Evolutionary conservation across 805 yeast genomes (phyloP).

Genomic region (Metschnikowia proteae): DNA sequence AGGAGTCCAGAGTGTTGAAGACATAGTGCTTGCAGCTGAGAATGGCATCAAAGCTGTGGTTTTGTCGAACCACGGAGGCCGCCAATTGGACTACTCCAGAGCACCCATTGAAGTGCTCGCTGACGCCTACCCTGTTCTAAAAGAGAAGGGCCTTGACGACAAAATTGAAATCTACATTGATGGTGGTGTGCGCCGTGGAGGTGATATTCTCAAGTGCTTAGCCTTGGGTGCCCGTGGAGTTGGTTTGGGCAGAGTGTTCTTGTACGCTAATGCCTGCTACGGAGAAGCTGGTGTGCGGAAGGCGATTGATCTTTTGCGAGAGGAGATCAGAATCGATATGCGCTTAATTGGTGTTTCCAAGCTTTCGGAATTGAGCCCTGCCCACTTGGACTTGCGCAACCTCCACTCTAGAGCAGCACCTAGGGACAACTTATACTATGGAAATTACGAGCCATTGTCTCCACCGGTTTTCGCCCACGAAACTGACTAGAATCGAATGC

Average conservation of each 20-base stretch:
- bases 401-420: slow-evolving; percentile 9
- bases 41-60: slow-evolving; percentile 59
- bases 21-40: slow-evolving; percentile 54
- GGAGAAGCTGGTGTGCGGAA: slow-evolving; percentile 63
- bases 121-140: slow-evolving; percentile 57
- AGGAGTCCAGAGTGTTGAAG: slow-evolving; percentile 67
- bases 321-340: slow-evolving; percentile 75
- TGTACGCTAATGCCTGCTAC: slow-evolving; percentile 60
- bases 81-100: slow-evolving; percentile 81
- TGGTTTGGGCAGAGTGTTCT: slow-evolving; percentile 64
- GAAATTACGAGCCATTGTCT: slow-evolving; percentile 15
- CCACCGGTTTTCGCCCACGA: slow-evolving; percentile 14
- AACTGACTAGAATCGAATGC: not conserved
- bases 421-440: slow-evolving; percentile 12
- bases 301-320: slow-evolving; percentile 58
- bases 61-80: slow-evolving; percentile 88
- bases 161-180: slow-evolving; percentile 55
- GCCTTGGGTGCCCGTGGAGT: slow-evolving; percentile 71
- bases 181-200: slow-evolving; percentile 68
- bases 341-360: slow-evolving; percentile 68
- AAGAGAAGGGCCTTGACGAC: slow-evolving; percentile 43
- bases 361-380: slow-evolving; percentile 25
- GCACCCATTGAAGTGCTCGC: slow-evolving; percentile 73
- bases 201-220: slow-evolving; percentile 62
- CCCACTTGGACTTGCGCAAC: slow-evolving; percentile 15